Evolutionary conservation across 2,329 filamentous ascomycete genomes (phyloP), one percentile per base, ranked within the genome.

Genomic region (Microascus cirrosus): DNA sequence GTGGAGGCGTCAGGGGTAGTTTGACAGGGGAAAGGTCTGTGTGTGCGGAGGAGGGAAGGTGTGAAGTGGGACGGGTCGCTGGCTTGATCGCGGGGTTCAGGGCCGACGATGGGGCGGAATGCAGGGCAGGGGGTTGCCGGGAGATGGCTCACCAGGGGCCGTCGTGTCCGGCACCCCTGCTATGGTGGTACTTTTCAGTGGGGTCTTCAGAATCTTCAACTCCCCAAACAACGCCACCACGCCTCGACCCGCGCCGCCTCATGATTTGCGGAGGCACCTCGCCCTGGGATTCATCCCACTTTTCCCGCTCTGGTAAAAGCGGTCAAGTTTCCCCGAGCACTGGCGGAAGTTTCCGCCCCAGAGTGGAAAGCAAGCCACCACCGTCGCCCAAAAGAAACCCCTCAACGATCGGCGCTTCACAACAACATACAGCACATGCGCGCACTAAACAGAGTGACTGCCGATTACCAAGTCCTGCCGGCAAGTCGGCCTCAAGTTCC

Each of bases 1-100:
- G 60, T 61, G 62, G 57, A 48, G 53, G 59, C 54, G 58, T 54
- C 35, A 5, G 22, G 7, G 45, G 11, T 24, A 8, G 28, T 32
- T 32, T 32, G 8, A 32, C 28, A 32, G 28, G 28, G 7, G 45
- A 24, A 20, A 22, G 45, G 45, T 50, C 45, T 50, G 45, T 50
- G 45, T 24, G 45, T 24, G 45, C 8, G 45, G 45, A 50, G 45
- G 39, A 18, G 39, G 15, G 39, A 18, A 45, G 39, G 39, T 7
- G 39, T 45, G 39, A 45, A n/a, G 39, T n/a, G 39, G 15, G 39
- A 45, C 15, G 15, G 39, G 11, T n/a, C n/a, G 39, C 39, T n/a
- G 39, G n/a, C 39, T 45, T 45, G 39, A 45, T 45, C 39, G 39
- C 39, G 39, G 39, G 39, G 39, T 45, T 45, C 39, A 18, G 39